Evolutionary conservation across 2,329 filamentous ascomycete species (phyloP).

Genomic region (Thielaviopsis musarum): DNA sequence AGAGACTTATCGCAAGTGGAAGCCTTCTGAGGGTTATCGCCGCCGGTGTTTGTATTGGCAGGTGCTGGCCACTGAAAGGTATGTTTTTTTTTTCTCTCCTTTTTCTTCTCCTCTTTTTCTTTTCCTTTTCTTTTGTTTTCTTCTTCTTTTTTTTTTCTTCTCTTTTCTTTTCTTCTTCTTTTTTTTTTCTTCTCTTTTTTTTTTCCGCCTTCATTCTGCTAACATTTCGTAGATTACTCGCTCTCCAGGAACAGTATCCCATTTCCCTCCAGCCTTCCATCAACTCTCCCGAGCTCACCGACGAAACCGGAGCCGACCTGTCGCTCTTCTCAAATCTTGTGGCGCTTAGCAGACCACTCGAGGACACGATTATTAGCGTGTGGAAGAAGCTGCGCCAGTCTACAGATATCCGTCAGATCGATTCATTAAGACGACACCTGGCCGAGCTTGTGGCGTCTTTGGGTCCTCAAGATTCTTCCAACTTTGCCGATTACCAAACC

Average conservation of each 20-base stretch:
- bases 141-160: slow-evolving; percentile 1
- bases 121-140: background rate
- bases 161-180: background rate
- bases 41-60: slow-evolving; percentile 57
- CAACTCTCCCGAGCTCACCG: slow-evolving; percentile 19
- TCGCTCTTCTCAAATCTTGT: slow-evolving; percentile 30
- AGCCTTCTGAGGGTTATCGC: slow-evolving; percentile 42
- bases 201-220: background rate
- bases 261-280: slow-evolving; percentile 54
- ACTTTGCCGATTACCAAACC: slow-evolving; percentile 31
- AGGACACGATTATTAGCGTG: slow-evolving; percentile 34
- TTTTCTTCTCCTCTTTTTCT: background rate
- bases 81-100: slow-evolving; percentile 14
- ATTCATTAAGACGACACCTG: slow-evolving; percentile 26
- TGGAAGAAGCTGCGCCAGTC: slow-evolving; percentile 41
- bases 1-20: slow-evolving; percentile 39
- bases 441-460: slow-evolving; percentile 8
- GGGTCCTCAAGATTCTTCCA: slow-evolving; percentile 20
- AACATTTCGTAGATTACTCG: slow-evolving; percentile 38
- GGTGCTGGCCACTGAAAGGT: slow-evolving; percentile 55
- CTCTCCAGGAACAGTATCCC: slow-evolving; percentile 51
- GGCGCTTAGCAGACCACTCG: slow-evolving; percentile 43
- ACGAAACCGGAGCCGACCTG: slow-evolving; percentile 9
- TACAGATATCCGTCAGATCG: slow-evolving; percentile 47
- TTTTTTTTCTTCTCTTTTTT: background rate